Evolutionary conservation across 176 grass and related monocot species (phyloP), one percentile per base, ranked within the genome.

Genomic region (Eremochloa ophiuroides): DNA sequence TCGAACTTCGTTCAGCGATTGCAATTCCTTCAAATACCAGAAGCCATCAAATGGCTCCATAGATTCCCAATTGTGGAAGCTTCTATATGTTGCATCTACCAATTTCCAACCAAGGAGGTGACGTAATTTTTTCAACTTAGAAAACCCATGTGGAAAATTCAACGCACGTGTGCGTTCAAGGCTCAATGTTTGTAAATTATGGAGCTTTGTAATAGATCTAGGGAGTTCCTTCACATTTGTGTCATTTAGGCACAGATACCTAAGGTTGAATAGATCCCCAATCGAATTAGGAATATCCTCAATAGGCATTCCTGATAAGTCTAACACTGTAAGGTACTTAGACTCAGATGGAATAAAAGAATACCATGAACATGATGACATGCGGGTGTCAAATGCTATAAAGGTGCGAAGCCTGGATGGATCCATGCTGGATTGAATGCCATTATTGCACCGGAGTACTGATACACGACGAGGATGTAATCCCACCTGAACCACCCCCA

Each of bases 141-240:
- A 34, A 34, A 39, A 55, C 4, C 56, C 71, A 29, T 1, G 1
- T 0, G 88, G 56, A 2, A 82, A n/a, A 9, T 25, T 59, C 8
- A 69, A 0, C 3, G 66, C 41, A 3, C 70, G 6, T 4, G 83
- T 67, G 1, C 2, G 0, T 10, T 1, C 5, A 22, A 91, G 75
- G 37, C 80, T 76, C 6, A 91, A 23, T 6, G 84, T 94, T 80
- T 85, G 60, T 8, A 94, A 74, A 41, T 89, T 87, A 0, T 40
- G 8, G 61, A 94, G 86, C 0, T 61, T 91, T 0, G 7, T 7
- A 1, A 91, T 26, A 26, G 81, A 86, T 16, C 76, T 62, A 31
- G 92, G 89, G 11, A 94, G 74, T 48, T 38, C 1, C 43, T 87
- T 82, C 73, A 94, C 81, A 10, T 77, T 76, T 2, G 89, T 89